phyloP scores from a whole-genome alignment of 352 stramenopile species.

The Pythium dissotocum region DNA sequence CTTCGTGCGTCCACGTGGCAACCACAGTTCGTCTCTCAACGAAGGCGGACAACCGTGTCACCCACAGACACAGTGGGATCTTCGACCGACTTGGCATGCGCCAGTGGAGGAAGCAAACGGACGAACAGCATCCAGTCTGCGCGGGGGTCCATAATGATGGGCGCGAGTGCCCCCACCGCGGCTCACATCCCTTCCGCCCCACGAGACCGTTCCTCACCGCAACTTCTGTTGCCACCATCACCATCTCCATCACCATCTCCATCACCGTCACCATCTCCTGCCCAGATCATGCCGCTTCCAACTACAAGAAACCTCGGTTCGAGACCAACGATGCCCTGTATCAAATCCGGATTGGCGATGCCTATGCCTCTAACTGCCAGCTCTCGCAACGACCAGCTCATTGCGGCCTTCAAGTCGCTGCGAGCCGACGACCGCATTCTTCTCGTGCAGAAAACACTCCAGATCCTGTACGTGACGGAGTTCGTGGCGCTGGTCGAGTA shows the following conservation, averaged over 20 bases:
- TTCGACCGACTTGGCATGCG: background rate
- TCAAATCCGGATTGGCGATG: background rate
- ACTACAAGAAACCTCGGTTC: background rate
- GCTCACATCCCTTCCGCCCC: background rate
- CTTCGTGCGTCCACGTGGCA: slow-evolving; percentile 4
- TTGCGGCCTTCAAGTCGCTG: background rate
- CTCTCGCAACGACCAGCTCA: background rate
- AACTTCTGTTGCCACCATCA: background rate
- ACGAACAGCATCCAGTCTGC: background rate
- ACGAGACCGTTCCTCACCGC: background rate
- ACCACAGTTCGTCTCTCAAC: background rate
- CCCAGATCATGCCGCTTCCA: background rate
- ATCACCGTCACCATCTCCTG: background rate
- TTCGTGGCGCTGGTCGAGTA: slow-evolving; percentile 34
- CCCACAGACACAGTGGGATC: background rate
- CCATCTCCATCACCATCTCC: background rate
- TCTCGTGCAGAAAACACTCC: slow-evolving; percentile 15
- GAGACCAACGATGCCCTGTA: background rate
- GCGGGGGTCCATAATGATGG: background rate
- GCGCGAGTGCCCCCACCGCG: background rate
- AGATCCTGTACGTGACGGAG: slow-evolving; percentile 31
- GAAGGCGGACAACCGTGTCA: background rate
- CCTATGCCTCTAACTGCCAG: background rate
- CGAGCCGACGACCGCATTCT: background rate
- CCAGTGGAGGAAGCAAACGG: background rate